Percentiles rank a stretch among this genome's conserved stretches.
Conservation (phyloP, 441 rosid genomes). For the Pelargonium exstipulatum region DNA sequence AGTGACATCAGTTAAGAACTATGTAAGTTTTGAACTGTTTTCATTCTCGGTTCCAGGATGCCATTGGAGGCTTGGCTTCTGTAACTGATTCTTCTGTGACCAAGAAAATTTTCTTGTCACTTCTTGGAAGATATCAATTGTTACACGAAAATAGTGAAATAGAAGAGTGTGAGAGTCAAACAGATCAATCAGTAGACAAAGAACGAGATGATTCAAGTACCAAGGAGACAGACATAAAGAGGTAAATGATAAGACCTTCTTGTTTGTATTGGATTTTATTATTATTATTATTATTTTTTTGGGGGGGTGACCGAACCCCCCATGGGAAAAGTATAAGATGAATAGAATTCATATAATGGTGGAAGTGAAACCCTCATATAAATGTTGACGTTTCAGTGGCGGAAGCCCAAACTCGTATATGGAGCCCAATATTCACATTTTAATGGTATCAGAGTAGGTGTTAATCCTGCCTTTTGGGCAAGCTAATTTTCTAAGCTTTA, state of each 20-base stretch:
- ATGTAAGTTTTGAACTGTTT: background rate
- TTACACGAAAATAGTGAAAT: constrained; percentile 42
- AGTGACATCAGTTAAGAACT: background rate
- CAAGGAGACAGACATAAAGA: constrained; percentile 37
- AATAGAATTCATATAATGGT: too few species aligned
- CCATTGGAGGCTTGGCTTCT: constrained; percentile 78
- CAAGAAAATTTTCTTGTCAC: constrained; percentile 50
- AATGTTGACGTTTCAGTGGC: too few species aligned
- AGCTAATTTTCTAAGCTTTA: background rate
- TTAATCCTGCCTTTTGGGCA: background rate
- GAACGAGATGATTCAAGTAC: constrained; percentile 29
- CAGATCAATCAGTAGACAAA: constrained; percentile 30
- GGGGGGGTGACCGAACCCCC: too few species aligned
- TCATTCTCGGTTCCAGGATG: constrained; percentile 48
- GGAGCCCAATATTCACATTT: too few species aligned
- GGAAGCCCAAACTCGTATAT: too few species aligned
- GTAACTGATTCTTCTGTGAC: constrained; percentile 59
- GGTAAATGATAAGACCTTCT: constrained; percentile 34
- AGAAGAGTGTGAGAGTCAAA: constrained; percentile 28
- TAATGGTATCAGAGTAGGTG: too few species aligned
- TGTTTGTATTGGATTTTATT: background rate
- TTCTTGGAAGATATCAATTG: constrained; percentile 53
- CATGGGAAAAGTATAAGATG: too few species aligned
- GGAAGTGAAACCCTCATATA: too few species aligned
- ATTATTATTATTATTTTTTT: too few species aligned